Percentiles rank a stretch among this genome's conserved stretches.
Conservation (phyloP, 345 rosid genomes). For the Gossypium raimondii region DNA sequence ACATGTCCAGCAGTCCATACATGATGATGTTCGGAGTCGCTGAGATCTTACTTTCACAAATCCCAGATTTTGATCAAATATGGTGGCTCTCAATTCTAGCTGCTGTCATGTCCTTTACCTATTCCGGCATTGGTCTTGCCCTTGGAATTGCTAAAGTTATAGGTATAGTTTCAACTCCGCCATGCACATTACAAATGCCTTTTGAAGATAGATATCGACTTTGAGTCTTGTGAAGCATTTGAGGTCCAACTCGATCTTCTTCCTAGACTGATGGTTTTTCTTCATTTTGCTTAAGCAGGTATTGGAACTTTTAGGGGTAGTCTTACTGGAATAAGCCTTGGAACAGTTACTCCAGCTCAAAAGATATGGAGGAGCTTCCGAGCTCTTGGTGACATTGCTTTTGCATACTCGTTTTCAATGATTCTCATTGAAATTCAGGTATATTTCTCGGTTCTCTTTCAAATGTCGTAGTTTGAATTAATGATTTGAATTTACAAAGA, state of each 20-base stretch:
- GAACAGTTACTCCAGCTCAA: conserved; percentile 55
- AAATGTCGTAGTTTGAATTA: background rate
- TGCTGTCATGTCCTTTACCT: conserved; percentile 58
- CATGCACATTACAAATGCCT: background rate
- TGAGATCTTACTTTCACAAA: conserved; percentile 68
- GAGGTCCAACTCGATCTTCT: background rate
- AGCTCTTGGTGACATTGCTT: conserved; percentile 85
- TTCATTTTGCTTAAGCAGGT: conserved; percentile 23
- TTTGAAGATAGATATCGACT: no score
- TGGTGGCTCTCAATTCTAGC: conserved; percentile 64
- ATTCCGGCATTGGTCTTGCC: conserved; percentile 49
- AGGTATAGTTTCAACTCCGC: conserved; percentile 15
- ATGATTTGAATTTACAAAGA: background rate
- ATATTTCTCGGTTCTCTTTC: background rate
- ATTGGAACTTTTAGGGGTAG: conserved; percentile 58
- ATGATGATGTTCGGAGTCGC: conserved; percentile 69
- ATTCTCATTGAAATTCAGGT: conserved; percentile 89
- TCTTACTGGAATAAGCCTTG: conserved; percentile 67
- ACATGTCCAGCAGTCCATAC: conserved; percentile 59
- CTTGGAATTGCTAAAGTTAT: conserved; percentile 44
- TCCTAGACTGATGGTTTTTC: background rate
- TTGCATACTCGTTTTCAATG: conserved; percentile 73
- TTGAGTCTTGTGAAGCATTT: no score
- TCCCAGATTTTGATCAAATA: conserved; percentile 58
- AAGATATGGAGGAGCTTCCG: conserved; percentile 73